Evolutionary conservation across 2,329 filamentous ascomycete genomes (phyloP), one percentile per base, ranked within the genome.

Genomic region (Ramularia endophylla): DNA sequence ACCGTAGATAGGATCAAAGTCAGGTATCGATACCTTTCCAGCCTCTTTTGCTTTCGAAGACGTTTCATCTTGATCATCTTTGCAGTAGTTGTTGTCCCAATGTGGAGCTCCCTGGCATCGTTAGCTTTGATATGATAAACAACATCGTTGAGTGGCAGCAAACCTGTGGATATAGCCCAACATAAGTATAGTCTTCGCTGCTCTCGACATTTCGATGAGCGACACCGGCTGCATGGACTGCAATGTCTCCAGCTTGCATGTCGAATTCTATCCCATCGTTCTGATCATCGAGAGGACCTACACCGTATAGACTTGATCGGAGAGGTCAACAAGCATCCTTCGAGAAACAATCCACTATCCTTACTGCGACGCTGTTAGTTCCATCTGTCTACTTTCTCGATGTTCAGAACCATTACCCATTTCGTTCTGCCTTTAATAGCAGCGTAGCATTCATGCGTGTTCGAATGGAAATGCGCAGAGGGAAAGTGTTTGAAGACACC

Each of bases 11-110:
- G 49, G 49, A 44, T 52, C 49, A 25, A 25, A 43, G 3, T 48
- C 49, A 17, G 49, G 49, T 11, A 52, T 33, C 16, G 34, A 11
- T 6, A 45, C 33, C n/a, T 11, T 28, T 25, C 25, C 27, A 9
- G 44, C 40, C 27, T 36, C 34, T 27, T 37, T 17, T 27, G 30
- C 34, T 22, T 43, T 51, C 22, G 45, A 41, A 18, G 40, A 39
- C 20, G 52, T 57, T 27, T 25, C 37, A 0, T 53, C 50, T 16
- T 18, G 5, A 27, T 44, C 47, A 8, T 50, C 52, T 38, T 54
- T 54, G 38, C 53, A 54, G 27, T 41, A 58, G 38, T 52, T 55
- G 27, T 54, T 56, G 33, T 55, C 51, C 51, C 53, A 56, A 9
- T 55, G 42, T 11, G 53, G 48, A 25, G 51, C 47, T 9, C 37